Percentiles rank a stretch among this genome's conserved stretches.
These are phyloP conservation scores for Chrysoporthe cubensis DNA, from an alignment of 2,329 filamentous ascomycete genomes.

Conservation along the genomic window DNA sequence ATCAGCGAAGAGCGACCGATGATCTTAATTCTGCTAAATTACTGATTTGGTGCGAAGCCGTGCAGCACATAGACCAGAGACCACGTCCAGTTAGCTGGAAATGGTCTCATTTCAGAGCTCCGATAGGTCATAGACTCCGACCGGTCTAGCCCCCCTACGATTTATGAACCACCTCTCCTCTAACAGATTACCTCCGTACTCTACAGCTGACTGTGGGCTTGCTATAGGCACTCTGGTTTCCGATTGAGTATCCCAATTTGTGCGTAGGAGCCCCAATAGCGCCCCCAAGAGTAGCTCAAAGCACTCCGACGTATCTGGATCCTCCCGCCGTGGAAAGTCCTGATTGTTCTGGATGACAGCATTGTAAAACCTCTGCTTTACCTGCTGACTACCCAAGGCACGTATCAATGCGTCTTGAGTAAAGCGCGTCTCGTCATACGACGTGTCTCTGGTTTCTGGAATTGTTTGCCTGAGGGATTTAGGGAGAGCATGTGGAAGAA, in stretches of 20 bases:
- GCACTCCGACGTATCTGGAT: neutral
- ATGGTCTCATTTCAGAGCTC: too few relatives aligned
- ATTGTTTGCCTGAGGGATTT: neutral
- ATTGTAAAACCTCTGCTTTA: neutral
- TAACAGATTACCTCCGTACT: neutral
- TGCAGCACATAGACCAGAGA: too few relatives aligned
- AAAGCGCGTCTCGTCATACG: too few relatives aligned
- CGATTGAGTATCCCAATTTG: neutral
- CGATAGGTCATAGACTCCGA: neutral
- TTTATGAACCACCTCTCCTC: neutral
- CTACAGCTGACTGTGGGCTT: neutral
- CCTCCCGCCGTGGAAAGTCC: neutral
- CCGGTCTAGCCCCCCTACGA: too few relatives aligned
- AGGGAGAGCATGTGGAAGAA: neutral
- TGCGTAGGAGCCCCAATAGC: neutral
- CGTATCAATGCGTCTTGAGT: neutral
- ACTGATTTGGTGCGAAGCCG: too few relatives aligned
- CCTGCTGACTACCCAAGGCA: neutral
- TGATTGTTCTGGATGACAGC: neutral
- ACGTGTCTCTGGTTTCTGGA: neutral
- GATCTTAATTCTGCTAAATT: too few relatives aligned
- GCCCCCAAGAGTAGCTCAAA: neutral
- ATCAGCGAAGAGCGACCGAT: too few relatives aligned
- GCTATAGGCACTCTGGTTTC: neutral
- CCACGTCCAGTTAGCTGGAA: too few relatives aligned